Evolutionary conservation across 2,329 filamentous ascomycete species (phyloP), one percentile per base, ranked within the genome.

Genomic region (Cercospora zeae-maydis): DNA sequence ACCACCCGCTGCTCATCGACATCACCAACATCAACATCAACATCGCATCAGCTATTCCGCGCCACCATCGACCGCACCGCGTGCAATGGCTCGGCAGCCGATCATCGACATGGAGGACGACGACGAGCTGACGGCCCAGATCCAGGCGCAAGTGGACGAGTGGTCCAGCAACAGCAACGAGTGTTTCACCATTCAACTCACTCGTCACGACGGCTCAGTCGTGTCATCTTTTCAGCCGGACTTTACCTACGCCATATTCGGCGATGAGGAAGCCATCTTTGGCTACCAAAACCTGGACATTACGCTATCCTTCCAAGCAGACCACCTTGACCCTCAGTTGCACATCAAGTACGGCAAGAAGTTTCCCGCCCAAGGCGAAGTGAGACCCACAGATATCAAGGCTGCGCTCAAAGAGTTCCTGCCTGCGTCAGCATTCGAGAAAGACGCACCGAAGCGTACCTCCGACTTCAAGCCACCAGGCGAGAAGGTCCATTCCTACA

Each of bases 171-270:
- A 84, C 70, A 81, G 86, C 73, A 88, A 84, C 69, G 83, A 89
- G 69, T 86, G 86, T 61, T 75, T 90, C 69, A 80, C 79, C 58
- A 82, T 92, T 70, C 85, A 84, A 58, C 81, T 90, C 36, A 78
- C 85, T 16, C 78, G 80, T 42, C 80, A 84, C 10, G 77, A 80
- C 5, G 75, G 79, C 16, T 77, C 77, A 7, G 80, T 81, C 37
- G 59, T 61, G 11, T 60, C 64, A 8, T 56, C 69, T 4, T 98
- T 99, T 76, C 83, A 91, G 64, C 96, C 95, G 0, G 85, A 86
- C 73, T 96, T 93, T 75, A 97, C 93, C 16, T 96, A 98, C 76
- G 82, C 91, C 1, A 89, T 99, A 67, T 97, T 98, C 70, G 92
- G 92, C 72, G 89, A 98, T n/a, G 88, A 95, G 8, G 92, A 99